A percentile compares a stretch with the other conserved stretches of the same genome.
phyloP scores from a whole-genome alignment of 2,329 filamentous ascomycete genomes.

The Monilinia fructigena region DNA sequence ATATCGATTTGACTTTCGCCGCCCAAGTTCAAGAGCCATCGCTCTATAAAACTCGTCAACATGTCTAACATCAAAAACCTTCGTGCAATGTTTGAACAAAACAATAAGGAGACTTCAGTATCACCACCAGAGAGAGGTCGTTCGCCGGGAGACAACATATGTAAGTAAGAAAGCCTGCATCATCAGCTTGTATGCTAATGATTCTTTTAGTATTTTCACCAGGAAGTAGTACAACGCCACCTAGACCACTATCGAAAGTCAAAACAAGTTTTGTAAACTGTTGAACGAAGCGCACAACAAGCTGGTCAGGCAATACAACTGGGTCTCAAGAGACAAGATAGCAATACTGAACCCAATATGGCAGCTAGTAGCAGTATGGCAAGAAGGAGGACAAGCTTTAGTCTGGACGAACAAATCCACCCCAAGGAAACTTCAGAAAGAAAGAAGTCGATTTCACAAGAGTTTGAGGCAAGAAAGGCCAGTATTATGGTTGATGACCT shows the following conservation, averaged over 20 bases:
- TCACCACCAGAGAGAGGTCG: slow-evolving; percentile 59
- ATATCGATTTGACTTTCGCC: slow-evolving; percentile 18
- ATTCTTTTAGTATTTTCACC: slow-evolving; percentile 28
- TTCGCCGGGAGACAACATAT: slow-evolving; percentile 55
- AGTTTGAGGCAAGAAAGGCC: slow-evolving; percentile 34
- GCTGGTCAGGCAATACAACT: slow-evolving; percentile 40
- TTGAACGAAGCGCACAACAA: slow-evolving; percentile 53
- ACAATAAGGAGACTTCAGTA: slow-evolving; percentile 64
- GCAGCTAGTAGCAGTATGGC: slow-evolving; percentile 28
- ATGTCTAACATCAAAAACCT: slow-evolving; percentile 56
- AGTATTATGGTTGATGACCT: slow-evolving; percentile 33
- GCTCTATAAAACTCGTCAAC: slow-evolving; percentile 24
- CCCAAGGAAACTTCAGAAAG: slow-evolving; percentile 31
- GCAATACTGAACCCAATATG: slow-evolving; percentile 28
- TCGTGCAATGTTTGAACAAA: slow-evolving; percentile 77
- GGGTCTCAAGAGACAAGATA: slow-evolving; percentile 44
- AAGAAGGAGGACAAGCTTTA: slow-evolving; percentile 37
- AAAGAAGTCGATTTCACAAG: slow-evolving; percentile 34
- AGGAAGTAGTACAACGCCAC: slow-evolving; percentile 45
- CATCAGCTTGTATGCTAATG: slow-evolving; percentile 24
- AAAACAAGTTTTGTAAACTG: slow-evolving; percentile 70
- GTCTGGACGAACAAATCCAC: slow-evolving; percentile 34
- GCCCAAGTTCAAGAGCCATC: slow-evolving; percentile 18
- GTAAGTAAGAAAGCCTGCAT: slow-evolving; percentile 42
- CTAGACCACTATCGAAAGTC: slow-evolving; percentile 70